A percentile compares a stretch with the other conserved stretches of the same genome.
Conservation (phyloP, 2,329 filamentous ascomycete species). For the Graphiopsis chlorocephala region DNA sequence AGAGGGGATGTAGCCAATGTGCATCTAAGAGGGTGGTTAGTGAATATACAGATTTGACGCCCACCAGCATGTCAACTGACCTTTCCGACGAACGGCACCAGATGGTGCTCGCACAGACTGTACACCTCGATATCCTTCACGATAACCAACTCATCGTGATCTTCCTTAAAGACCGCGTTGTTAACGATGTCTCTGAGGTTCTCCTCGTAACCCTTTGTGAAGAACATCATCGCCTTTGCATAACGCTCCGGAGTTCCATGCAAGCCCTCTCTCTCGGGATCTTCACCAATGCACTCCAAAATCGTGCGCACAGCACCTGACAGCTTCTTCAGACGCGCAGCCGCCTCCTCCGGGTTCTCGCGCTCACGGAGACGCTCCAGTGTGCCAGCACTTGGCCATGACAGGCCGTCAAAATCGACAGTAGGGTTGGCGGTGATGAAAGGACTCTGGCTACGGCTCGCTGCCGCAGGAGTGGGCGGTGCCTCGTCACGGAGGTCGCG, state of each 20-base stretch:
- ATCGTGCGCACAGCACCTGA: slow-evolving; percentile 62
- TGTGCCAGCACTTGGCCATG: slow-evolving; percentile 49
- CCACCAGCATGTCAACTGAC: slow-evolving; percentile 45
- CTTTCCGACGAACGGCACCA: slow-evolving; percentile 95
- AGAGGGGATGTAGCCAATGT: slow-evolving; percentile 95
- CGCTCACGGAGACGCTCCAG: slow-evolving; percentile 31
- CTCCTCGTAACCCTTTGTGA: slow-evolving; percentile 96
- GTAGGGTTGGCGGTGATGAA: slow-evolving; percentile 51
- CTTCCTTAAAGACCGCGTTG: slow-evolving; percentile 90
- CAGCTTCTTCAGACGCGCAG: slow-evolving; percentile 58
- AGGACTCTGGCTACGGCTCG: slow-evolving; percentile 45
- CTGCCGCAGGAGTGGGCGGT: slow-evolving; percentile 51
- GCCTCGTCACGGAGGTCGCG: slow-evolving; percentile 54
- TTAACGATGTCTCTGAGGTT: slow-evolving; percentile 91
- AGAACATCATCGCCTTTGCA: slow-evolving; percentile 90
- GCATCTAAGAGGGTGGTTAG: slow-evolving; percentile 64
- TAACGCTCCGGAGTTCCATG: slow-evolving; percentile 76
- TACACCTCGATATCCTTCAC: slow-evolving; percentile 97
- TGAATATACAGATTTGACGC: neutral
- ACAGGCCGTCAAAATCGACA: slow-evolving; percentile 55
- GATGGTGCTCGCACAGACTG: slow-evolving; percentile 92
- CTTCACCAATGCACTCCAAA: slow-evolving; percentile 64
- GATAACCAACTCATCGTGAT: slow-evolving; percentile 95
- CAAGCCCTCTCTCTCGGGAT: slow-evolving; percentile 62
- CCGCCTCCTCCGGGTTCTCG: slow-evolving; percentile 54